A percentile compares a stretch with the other conserved stretches of the same genome.
Evolutionary conservation across 352 stramenopile species (phyloP).

Genomic region (Phytophthora sansomeana): DNA sequence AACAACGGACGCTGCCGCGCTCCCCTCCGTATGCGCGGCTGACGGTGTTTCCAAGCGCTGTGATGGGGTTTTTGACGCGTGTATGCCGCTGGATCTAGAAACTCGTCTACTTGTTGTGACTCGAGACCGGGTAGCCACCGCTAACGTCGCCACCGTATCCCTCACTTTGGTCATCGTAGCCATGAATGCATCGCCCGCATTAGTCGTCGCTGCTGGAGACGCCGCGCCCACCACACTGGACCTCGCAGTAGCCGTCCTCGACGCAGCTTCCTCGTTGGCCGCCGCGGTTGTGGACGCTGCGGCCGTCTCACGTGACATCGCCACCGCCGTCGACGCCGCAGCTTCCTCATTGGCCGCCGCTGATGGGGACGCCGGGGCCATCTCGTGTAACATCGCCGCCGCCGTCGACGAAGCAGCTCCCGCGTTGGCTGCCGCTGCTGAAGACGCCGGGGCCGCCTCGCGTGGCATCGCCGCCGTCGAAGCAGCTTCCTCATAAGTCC

Average conservation of each 20-base stretch:
- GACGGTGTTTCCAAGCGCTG: background rate
- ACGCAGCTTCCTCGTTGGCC: too few species aligned
- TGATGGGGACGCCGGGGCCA: too few species aligned
- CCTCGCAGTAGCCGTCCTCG: background rate
- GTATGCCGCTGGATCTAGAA: slow-evolving; percentile 1
- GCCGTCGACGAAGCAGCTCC: background rate
- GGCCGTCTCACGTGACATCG: too few species aligned
- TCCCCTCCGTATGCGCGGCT: slow-evolving; percentile 5
- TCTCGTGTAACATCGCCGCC: too few species aligned
- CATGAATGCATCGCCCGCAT: background rate
- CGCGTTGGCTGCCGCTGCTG: background rate
- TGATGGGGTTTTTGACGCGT: background rate
- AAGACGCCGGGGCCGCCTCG: too few species aligned
- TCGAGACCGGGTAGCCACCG: background rate
- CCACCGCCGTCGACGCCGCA: background rate
- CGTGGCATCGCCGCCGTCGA: too few species aligned
- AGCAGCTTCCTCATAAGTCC: too few species aligned
- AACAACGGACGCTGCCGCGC: slow-evolving; percentile 1
- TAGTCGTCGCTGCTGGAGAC: background rate
- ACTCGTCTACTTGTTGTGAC: slow-evolving; percentile 3
- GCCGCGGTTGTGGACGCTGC: background rate
- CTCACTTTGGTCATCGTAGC: background rate
- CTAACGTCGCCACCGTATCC: background rate
- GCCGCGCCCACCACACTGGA: background rate
- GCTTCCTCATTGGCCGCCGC: too few species aligned